phyloP scores from a whole-genome alignment of 2,329 filamentous ascomycete species.

The Ascochyta viciae-villosae region DNA sequence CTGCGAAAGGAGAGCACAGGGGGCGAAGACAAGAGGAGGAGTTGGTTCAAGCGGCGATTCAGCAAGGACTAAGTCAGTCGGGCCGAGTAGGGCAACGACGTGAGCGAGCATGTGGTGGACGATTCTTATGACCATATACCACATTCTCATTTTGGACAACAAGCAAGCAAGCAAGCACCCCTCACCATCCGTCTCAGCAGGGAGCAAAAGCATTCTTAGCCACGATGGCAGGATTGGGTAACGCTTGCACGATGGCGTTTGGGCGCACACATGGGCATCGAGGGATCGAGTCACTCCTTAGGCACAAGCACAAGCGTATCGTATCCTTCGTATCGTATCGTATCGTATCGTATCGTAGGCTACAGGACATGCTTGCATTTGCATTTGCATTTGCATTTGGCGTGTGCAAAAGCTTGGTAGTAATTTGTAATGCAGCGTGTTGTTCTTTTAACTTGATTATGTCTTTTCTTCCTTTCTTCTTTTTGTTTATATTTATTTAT shows the following conservation, averaged over 20 bases:
- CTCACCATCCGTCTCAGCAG: background rate
- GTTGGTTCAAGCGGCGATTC: slow-evolving; percentile 86
- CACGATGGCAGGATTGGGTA: background rate
- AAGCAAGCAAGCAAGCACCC: background rate
- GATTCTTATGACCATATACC: slow-evolving; percentile 15
- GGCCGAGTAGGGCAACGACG: too few relatives aligned
- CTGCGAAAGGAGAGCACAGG: slow-evolving; percentile 33
- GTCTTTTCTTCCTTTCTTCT: too few relatives aligned
- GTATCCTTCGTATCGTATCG: too few relatives aligned
- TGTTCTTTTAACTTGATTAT: too few relatives aligned
- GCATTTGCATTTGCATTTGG: background rate
- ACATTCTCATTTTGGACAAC: slow-evolving; percentile 1
- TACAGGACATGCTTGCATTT: slow-evolving; percentile 15
- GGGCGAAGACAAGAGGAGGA: slow-evolving; percentile 72
- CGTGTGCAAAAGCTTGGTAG: slow-evolving; percentile 24
- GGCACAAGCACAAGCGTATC: slow-evolving; percentile 4
- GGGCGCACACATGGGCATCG: background rate
- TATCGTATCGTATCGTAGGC: background rate
- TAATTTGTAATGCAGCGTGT: slow-evolving; percentile 32
- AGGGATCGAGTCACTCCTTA: slow-evolving; percentile 25
- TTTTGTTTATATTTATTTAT: background rate
- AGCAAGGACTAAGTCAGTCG: slow-evolving; percentile 63
- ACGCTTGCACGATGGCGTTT: slow-evolving; percentile 17
- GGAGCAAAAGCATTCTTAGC: background rate
- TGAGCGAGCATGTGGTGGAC: slow-evolving; percentile 11